Evolutionary conservation across 495 filamentous ascomycete species (phyloP), one percentile per base, ranked within the genome.

Genomic region (Cetradonia linearis): DNA sequence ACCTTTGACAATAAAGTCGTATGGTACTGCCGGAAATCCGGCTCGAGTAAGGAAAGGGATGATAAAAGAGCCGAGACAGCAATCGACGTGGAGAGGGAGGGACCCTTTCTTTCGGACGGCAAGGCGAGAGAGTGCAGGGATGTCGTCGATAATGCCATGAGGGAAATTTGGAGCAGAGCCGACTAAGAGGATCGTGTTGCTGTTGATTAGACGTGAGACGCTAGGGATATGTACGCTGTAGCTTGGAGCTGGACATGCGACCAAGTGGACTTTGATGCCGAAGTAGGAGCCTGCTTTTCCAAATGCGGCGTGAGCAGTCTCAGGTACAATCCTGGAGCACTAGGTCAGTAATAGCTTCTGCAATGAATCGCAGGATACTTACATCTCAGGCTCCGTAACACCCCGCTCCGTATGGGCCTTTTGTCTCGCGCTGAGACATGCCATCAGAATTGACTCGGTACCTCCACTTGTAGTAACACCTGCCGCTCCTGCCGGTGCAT

Each of bases 151-250:
- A 68, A 97, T 95, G 55, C 93, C 93, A 68, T 99, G 94, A 44
- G 93, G 93, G 76, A 95, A 99, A 72, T 96, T 97, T 9, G 93
- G 93, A 1, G 94, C 90, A 0, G 89, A 95, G 16, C 94, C 93
- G 54, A 96, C 92, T 36, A 99, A 85, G 46, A 99, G 78, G 59
- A 97, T 77, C n/a, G 93, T 99, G 76, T 99, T 97, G 66, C 83
- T 81, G 76, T 96, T 99, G 71, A 97, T 86, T 61, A 97, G 79
- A 40, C 91, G 88, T 49, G 83, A 80, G 47, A 96, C 85, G 27
- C 82, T 78, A 52, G 83, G 73, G 34, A 88, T 75, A 67, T 94
- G 81, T 58, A 94, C 94, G 73, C 89, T 88, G 74, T 95, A 89
- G 27, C 76, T 76, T 0, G 94, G 87, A 3, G 89, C 86, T 20